Percentiles rank a stretch among this genome's conserved stretches.
These are phyloP conservation scores for Trametes polyzona DNA, from an alignment of 1,284 basidiomycete species.

Conservation along the genomic window DNA sequence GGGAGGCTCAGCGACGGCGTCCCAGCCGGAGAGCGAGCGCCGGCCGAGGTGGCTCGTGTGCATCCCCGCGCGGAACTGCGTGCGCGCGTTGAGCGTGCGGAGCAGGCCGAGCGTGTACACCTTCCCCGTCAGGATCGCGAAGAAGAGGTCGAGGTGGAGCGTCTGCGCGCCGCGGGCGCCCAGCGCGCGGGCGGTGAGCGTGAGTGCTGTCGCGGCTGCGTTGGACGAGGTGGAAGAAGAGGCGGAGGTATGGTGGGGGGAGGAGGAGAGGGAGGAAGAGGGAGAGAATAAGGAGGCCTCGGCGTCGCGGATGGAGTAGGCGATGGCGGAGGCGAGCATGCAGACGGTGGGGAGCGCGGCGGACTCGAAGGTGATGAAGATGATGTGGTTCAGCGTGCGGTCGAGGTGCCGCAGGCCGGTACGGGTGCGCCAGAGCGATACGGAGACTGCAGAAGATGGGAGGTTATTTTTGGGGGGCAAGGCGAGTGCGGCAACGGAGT, in stretches of 20 bases:
- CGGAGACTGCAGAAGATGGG: slow-evolving; percentile 41
- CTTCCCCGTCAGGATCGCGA: slow-evolving; percentile 53
- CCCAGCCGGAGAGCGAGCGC: slow-evolving; percentile 40
- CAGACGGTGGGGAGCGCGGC: slow-evolving; percentile 48
- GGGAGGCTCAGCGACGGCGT: too few relatives aligned
- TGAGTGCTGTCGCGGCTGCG: background rate
- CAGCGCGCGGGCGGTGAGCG: background rate
- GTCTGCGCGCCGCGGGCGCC: slow-evolving; percentile 18
- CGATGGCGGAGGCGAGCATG: slow-evolving; percentile 45
- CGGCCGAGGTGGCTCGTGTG: slow-evolving; percentile 44
- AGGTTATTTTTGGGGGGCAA: background rate
- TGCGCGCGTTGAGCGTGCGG: slow-evolving; percentile 49
- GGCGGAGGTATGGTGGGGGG: background rate
- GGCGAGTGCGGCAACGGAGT: background rate
- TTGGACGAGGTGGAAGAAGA: too few relatives aligned
- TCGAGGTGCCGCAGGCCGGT: slow-evolving; percentile 49
- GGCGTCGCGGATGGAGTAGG: slow-evolving; percentile 46
- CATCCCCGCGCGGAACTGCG: slow-evolving; percentile 44
- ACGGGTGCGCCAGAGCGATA: slow-evolving; percentile 46
- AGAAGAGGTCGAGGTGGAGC: slow-evolving; percentile 50
- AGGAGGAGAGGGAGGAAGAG: slow-evolving; percentile 13
- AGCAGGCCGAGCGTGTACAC: slow-evolving; percentile 53
- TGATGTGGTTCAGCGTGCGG: slow-evolving; percentile 46
- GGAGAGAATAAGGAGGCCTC: background rate
- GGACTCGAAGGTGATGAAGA: slow-evolving; percentile 52